These are phyloP conservation scores for Senecio squalidus DNA, from an alignment of 140 eudicot species.

Conservation along the genomic window DNA sequence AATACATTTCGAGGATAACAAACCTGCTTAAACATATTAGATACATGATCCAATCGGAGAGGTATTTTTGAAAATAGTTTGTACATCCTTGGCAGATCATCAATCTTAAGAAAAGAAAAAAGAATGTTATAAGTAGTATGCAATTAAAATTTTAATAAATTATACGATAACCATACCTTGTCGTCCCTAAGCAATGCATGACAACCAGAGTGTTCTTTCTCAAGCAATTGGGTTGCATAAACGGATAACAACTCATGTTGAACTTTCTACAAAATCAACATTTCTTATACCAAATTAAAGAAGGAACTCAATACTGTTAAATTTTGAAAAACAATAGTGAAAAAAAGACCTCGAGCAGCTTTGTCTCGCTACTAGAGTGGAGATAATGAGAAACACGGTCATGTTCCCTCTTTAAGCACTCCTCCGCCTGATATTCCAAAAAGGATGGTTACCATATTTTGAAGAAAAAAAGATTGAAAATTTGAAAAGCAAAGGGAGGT, in stretches of 20 bases:
- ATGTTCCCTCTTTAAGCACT: conserved; percentile 82
- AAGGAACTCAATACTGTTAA: not conserved
- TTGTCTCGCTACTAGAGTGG: conserved; percentile 78
- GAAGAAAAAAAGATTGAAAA: not conserved
- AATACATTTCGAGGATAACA: conserved; percentile 11
- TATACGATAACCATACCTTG: conserved; percentile 44
- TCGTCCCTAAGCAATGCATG: conserved; percentile 93
- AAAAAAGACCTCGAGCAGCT: conserved; percentile 78
- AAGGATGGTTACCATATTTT: conserved; percentile 6
- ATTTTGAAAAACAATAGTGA: not conserved
- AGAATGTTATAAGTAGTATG: not conserved
- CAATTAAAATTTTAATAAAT: not conserved
- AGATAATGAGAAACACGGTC: conserved; percentile 89
- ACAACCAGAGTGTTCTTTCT: conserved; percentile 95
- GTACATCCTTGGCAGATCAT: conserved; percentile 89
- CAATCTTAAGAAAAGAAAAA: conserved; percentile 38
- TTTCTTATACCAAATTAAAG: not conserved
- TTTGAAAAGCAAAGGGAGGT: not conserved
- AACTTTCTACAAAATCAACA: conserved; percentile 47
- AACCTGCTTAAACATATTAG: conserved; percentile 87
- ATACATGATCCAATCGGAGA: conserved; percentile 76
- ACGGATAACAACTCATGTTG: conserved; percentile 75
- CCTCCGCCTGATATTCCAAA: conserved; percentile 63
- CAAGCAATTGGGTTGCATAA: conserved; percentile 75
- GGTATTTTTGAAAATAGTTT: conserved; percentile 81